These are phyloP conservation scores for Nidularia pulvinata DNA, from an alignment of 768 basidiomycete genomes.

Conservation along the genomic window DNA sequence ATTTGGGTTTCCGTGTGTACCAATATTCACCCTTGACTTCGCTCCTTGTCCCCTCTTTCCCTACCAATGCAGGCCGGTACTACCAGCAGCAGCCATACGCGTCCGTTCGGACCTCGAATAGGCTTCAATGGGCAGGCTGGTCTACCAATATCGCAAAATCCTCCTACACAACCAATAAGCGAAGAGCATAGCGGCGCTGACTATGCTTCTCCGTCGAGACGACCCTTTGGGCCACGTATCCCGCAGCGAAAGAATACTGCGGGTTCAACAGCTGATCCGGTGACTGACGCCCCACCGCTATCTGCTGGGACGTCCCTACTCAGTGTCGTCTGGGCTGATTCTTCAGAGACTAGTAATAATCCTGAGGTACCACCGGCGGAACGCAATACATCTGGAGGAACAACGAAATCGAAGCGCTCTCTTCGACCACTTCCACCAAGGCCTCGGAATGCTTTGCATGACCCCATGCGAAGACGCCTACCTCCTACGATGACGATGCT, in stretches of 20 bases:
- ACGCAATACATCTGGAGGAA: not conserved
- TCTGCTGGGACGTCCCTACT: not conserved
- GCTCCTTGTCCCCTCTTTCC: too few relatives aligned
- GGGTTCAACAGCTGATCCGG: not conserved
- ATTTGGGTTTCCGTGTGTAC: too few relatives aligned
- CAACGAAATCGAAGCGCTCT: not conserved
- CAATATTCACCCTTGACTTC: too few relatives aligned
- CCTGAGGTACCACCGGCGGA: not conserved
- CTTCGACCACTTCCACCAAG: not conserved
- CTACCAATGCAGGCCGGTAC: too few relatives aligned
- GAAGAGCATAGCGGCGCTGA: too few relatives aligned
- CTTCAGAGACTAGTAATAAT: not conserved
- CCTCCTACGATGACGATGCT: not conserved
- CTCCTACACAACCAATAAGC: too few relatives aligned
- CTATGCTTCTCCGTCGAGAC: not conserved
- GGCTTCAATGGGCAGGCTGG: too few relatives aligned
- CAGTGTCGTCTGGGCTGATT: not conserved
- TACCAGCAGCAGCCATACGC: too few relatives aligned
- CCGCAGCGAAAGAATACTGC: not conserved
- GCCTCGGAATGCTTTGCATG: not conserved
- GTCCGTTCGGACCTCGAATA: too few relatives aligned
- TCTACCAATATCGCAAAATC: too few relatives aligned
- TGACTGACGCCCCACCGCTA: not conserved
- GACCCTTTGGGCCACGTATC: slow-evolving; percentile 1
- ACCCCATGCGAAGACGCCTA: not conserved